These are phyloP conservation scores for Scenedesmus sp. DNA, from an alignment of 163 green algal genomes.

Conservation along the genomic window DNA sequence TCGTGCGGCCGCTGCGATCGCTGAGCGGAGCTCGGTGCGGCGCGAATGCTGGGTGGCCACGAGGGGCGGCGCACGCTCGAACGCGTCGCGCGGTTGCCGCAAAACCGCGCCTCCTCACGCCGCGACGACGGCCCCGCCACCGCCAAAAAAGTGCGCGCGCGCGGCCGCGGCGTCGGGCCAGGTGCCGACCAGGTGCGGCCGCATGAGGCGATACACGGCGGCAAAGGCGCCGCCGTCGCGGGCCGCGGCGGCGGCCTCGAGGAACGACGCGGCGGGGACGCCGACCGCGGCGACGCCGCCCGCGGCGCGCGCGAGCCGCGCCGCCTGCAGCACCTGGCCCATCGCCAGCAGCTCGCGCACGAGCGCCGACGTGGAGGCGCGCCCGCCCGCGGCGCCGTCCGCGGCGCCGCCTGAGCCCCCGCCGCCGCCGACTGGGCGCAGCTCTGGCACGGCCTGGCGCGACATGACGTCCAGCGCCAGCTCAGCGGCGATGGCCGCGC, in stretches of 20 bases:
- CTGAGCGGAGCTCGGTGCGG: too few species aligned
- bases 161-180: conserved; percentile 26
- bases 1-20: too few species aligned
- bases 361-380: neutral
- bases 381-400: neutral
- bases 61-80: too few species aligned
- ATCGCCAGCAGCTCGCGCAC: conserved; percentile 24
- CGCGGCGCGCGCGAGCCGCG: conserved; percentile 6
- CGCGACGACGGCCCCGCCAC: neutral
- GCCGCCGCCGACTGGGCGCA: neutral
- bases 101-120: too few species aligned
- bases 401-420: neutral
- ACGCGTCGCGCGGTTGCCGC: too few species aligned
- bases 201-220: conserved; percentile 28
- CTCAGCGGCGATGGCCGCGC: conserved; percentile 16
- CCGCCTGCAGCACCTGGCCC: conserved; percentile 35
- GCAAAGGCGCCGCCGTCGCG: conserved; percentile 34
- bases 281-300: neutral
- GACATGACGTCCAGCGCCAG: conserved; percentile 29
- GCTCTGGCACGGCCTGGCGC: conserved; percentile 21
- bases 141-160: conserved; percentile 15
- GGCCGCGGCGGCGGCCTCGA: conserved; percentile 10
- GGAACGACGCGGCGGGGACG: conserved; percentile 12
- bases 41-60: too few species aligned
- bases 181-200: conserved; percentile 14